A percentile compares a stretch with the other conserved stretches of the same genome.
phyloP scores from a whole-genome alignment of 768 basidiomycete species.

The Dacryopinax primogenitus region DNA sequence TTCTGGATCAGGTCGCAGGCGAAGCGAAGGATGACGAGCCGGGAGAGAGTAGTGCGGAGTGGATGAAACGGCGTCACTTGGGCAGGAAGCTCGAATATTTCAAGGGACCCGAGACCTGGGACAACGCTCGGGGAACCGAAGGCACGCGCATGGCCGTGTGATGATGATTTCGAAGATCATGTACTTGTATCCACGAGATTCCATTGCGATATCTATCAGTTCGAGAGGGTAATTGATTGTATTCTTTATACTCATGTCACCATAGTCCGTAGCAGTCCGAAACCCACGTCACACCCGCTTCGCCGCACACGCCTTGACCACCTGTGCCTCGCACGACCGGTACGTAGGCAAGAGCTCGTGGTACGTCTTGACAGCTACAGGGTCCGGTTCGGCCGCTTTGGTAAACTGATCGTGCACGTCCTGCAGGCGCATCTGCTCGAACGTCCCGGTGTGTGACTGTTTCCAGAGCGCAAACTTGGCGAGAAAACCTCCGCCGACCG shows the following conservation, averaged over 20 bases:
- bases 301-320: conserved; percentile 23
- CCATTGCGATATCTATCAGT: background rate
- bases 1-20: background rate
- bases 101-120: conserved; percentile 3
- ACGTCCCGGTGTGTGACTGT: conserved; percentile 35
- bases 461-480: conserved; percentile 62
- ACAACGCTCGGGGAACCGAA: conserved; percentile 1
- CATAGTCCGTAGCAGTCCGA: background rate
- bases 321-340: conserved; percentile 42
- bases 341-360: conserved; percentile 42
- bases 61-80: conserved; percentile 3
- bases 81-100: conserved; percentile 4
- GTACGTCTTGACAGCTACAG: conserved; percentile 38
- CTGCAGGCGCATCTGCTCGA: conserved; percentile 47
- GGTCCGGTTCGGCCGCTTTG: conserved; percentile 47
- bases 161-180: background rate
- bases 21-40: background rate
- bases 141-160: background rate
- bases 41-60: background rate
- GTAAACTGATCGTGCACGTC: conserved; percentile 35
- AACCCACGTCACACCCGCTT: background rate
- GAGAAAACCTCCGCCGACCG: conserved; percentile 56
- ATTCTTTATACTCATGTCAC: background rate
- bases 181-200: background rate
- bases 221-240: background rate